Percentiles rank a stretch among this genome's conserved stretches.
These are phyloP conservation scores for Peniophora sp. DNA, from an alignment of 1,284 basidiomycete genomes.

Conservation along the genomic window DNA sequence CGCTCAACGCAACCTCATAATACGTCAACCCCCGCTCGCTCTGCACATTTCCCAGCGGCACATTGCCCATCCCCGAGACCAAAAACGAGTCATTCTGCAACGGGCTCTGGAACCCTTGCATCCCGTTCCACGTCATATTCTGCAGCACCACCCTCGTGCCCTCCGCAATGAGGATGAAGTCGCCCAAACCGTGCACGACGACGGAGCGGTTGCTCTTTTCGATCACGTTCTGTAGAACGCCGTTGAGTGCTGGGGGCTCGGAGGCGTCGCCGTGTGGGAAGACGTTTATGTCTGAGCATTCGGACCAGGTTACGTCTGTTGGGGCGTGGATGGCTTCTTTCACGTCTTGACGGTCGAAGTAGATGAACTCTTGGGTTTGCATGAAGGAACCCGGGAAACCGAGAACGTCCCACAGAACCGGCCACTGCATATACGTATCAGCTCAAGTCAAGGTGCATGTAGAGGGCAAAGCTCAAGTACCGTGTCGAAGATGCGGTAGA, in stretches of 20 bases:
- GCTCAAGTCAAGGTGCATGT: background rate
- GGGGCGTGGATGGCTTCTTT: slow-evolving; percentile 72
- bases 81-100: slow-evolving; percentile 59
- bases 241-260: slow-evolving; percentile 47
- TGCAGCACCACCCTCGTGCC: slow-evolving; percentile 23
- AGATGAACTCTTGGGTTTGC: slow-evolving; percentile 36
- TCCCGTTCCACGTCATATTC: slow-evolving; percentile 35
- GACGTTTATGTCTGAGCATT: slow-evolving; percentile 54
- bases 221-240: slow-evolving; percentile 63
- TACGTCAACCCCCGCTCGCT: slow-evolving; percentile 62
- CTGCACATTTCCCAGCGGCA: slow-evolving; percentile 51
- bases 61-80: slow-evolving; percentile 52
- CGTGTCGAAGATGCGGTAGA: slow-evolving; percentile 70
- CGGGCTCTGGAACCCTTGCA: slow-evolving; percentile 67
- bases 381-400: slow-evolving; percentile 68
- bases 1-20: slow-evolving; percentile 55
- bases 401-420: slow-evolving; percentile 69
- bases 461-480: slow-evolving; percentile 19
- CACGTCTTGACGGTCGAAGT: slow-evolving; percentile 66
- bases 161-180: slow-evolving; percentile 65
- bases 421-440: slow-evolving; percentile 25
- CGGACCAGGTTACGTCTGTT: slow-evolving; percentile 46
- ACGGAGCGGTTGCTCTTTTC: slow-evolving; percentile 66
- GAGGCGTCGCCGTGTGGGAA: slow-evolving; percentile 57
- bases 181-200: slow-evolving; percentile 65